phyloP scores from a whole-genome alignment of 305 asterid genomes.

The Petunia hybrid region DNA sequence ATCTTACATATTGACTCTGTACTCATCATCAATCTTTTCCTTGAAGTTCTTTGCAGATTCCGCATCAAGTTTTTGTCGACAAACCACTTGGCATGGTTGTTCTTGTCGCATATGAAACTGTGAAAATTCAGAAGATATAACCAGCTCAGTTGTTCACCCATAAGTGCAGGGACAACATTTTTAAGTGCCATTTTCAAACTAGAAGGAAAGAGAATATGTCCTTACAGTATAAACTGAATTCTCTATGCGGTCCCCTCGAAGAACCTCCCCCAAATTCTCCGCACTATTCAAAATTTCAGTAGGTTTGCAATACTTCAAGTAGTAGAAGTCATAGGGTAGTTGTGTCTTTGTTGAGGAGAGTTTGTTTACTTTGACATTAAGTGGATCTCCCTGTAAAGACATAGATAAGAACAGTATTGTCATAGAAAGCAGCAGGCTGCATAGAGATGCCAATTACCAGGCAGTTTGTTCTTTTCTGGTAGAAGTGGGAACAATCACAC shows the following conservation, averaged over 20 bases:
- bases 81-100: conserved; percentile 73
- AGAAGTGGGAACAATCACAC: not conserved
- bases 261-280: conserved; percentile 93
- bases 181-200: conserved; percentile 1
- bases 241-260: conserved; percentile 92
- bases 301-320: conserved; percentile 84
- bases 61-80: conserved; percentile 65
- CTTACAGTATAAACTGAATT: conserved; percentile 80
- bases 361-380: conserved; percentile 87
- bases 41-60: conserved; percentile 79
- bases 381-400: conserved; percentile 70
- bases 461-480: no score
- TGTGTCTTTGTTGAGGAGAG: conserved; percentile 92
- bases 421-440: conserved; percentile 6
- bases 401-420: not conserved
- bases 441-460: no score
- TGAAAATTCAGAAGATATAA: conserved; percentile 34
- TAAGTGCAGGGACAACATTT: not conserved
- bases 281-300: conserved; percentile 65
- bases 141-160: conserved; percentile 25
- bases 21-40: conserved; percentile 90
- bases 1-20: conserved; percentile 59
- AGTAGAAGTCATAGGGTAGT: conserved; percentile 87
- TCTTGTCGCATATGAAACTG: conserved; percentile 87
- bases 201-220: conserved; percentile 16